Evolutionary conservation across 208 protist genomes (phyloP).

Genomic region (Leishmania mexicana): DNA sequence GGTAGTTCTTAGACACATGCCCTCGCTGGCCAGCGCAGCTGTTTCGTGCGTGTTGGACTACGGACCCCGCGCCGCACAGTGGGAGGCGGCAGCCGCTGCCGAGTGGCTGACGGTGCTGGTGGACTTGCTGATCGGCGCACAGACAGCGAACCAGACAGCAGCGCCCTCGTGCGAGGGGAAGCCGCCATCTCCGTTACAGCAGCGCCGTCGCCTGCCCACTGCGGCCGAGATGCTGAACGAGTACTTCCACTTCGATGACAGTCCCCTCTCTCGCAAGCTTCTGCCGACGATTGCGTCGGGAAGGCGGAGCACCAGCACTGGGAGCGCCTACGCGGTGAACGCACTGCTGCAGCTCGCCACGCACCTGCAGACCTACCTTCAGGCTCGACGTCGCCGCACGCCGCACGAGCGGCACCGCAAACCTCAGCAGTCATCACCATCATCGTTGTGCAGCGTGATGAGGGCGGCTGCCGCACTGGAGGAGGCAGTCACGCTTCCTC

Average conservation of each 20-base stretch:
- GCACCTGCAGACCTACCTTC: slow-evolving; percentile 27
- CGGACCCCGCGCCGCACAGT: slow-evolving; percentile 44
- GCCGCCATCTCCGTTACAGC: background rate
- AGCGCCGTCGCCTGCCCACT: background rate
- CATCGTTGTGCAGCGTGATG: background rate
- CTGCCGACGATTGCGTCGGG: slow-evolving; percentile 11
- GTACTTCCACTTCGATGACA: slow-evolving; percentile 40
- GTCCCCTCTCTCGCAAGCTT: slow-evolving; percentile 23
- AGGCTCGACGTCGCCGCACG: background rate
- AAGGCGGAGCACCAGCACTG: slow-evolving; percentile 23
- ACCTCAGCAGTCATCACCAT: background rate
- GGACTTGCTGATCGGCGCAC: slow-evolving; percentile 18
- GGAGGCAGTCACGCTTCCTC: slow-evolving; percentile 14
- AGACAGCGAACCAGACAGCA: slow-evolving; percentile 1
- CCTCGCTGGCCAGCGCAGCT: slow-evolving; percentile 57
- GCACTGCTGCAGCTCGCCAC: slow-evolving; percentile 34
- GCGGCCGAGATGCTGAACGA: slow-evolving; percentile 18
- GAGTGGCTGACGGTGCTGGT: slow-evolving; percentile 66
- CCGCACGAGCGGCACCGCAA: background rate
- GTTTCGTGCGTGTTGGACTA: slow-evolving; percentile 66
- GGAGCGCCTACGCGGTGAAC: slow-evolving; percentile 30
- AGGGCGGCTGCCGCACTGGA: background rate
- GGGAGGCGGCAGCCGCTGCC: slow-evolving; percentile 75
- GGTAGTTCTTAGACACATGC: slow-evolving; percentile 56
- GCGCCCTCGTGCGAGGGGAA: background rate